These are phyloP conservation scores for Phlebiopsis gigantea DNA, from an alignment of 768 basidiomycete genomes.

Conservation along the genomic window DNA sequence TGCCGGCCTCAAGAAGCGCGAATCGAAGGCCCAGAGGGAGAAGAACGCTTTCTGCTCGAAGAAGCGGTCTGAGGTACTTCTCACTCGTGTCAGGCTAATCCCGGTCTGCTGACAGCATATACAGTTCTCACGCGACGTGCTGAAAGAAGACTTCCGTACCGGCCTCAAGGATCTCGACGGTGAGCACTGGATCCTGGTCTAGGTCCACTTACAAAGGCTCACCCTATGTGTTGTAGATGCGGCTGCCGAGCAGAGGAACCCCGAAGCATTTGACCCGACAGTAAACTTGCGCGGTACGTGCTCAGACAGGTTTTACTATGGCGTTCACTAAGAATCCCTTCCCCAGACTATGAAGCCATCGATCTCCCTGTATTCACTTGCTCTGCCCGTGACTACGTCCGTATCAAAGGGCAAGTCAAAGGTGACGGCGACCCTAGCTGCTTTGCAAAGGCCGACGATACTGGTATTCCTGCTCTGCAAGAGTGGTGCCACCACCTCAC, in stretches of 20 bases:
- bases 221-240: slow-evolving; percentile 40
- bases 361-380: slow-evolving; percentile 60
- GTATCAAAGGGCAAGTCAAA: slow-evolving; percentile 52
- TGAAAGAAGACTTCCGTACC: slow-evolving; percentile 55
- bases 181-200: slow-evolving; percentile 19
- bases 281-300: slow-evolving; percentile 43
- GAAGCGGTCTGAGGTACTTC: slow-evolving; percentile 48
- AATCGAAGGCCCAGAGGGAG: slow-evolving; percentile 30
- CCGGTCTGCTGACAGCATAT: neutral
- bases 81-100: neutral
- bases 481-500: slow-evolving; percentile 55
- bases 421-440: slow-evolving; percentile 56
- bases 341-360: slow-evolving; percentile 52
- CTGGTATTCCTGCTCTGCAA: slow-evolving; percentile 52
- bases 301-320: neutral
- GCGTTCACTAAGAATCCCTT: neutral
- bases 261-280: slow-evolving; percentile 49
- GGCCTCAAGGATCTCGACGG: slow-evolving; percentile 59
- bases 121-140: slow-evolving; percentile 49
- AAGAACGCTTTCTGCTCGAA: slow-evolving; percentile 60
- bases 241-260: slow-evolving; percentile 51
- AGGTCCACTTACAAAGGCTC: neutral
- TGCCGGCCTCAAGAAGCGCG: slow-evolving; percentile 34
- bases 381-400: slow-evolving; percentile 56
- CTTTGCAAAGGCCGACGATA: slow-evolving; percentile 47